Conservation (phyloP, 345 rosid genomes). For the Trapa bicornis region DNA sequence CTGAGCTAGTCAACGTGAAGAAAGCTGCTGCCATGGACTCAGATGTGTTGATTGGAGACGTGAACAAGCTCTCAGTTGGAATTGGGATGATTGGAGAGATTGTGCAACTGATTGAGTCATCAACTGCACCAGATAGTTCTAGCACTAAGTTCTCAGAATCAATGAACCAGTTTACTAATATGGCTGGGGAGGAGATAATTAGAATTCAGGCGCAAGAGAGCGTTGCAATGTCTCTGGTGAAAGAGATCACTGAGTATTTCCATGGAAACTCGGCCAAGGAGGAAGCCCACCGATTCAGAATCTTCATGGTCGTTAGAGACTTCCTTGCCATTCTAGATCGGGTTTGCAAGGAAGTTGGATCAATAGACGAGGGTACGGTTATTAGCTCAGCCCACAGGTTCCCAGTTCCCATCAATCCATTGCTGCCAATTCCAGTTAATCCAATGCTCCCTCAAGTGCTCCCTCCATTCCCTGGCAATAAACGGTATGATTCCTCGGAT, state of each 20-base stretch:
- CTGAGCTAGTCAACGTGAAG: slow-evolving; percentile 72
- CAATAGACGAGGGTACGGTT: slow-evolving; percentile 71
- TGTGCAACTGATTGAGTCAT: slow-evolving; percentile 31
- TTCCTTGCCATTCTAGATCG: slow-evolving; percentile 73
- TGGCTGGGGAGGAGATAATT: slow-evolving; percentile 66
- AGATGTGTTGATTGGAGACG: slow-evolving; percentile 70
- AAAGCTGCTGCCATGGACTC: slow-evolving; percentile 99
- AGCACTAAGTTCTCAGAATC: slow-evolving; percentile 52
- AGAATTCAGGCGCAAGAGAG: slow-evolving; percentile 91
- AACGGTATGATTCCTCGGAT: slow-evolving; percentile 35
- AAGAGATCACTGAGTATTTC: slow-evolving; percentile 95
- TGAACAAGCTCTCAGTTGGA: slow-evolving; percentile 71
- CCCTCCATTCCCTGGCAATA: slow-evolving; percentile 31
- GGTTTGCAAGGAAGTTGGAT: slow-evolving; percentile 92
- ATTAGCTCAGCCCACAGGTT: slow-evolving; percentile 80
- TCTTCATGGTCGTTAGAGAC: slow-evolving; percentile 95
- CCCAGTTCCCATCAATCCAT: slow-evolving; percentile 74
- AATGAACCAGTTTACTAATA: slow-evolving; percentile 52
- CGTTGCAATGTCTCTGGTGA: slow-evolving; percentile 71
- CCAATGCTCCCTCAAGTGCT: slow-evolving; percentile 34
- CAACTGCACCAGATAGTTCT: slow-evolving; percentile 25
- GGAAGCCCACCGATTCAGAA: slow-evolving; percentile 97
- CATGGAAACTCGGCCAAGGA: slow-evolving; percentile 99
- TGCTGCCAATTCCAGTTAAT: slow-evolving; percentile 17
- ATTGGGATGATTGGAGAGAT: slow-evolving; percentile 42